Base-by-base conservation (phyloP, 2,329 filamentous ascomycete genomes). In the Diaporthe citri region DNA sequence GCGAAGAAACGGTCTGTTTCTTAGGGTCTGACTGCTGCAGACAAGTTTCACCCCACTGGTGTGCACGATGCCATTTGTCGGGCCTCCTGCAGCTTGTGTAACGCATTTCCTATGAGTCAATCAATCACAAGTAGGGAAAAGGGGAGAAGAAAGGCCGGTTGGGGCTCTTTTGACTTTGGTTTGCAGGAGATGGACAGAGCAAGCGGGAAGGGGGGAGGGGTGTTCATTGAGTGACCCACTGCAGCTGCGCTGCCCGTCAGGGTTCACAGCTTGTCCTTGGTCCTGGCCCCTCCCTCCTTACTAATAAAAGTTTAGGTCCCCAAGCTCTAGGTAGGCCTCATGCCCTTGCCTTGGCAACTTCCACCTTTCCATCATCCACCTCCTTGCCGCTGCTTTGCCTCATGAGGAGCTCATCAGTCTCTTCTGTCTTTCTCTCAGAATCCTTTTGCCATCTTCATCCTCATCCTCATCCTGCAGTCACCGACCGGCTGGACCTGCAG, bases 31-130 rank as follows among this genome's bases (percentile, higher is more conserved):
- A 39, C 36, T 39, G 12, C 36, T 39, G 36, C 36, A 25, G 56
- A 22, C 56, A 39, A 39, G 56, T 59, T 34, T n/a, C 34, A 59
- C 22, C 10, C 10, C 12, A 25, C 2, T 20, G 13, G 2, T 6
- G 7, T 52, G 31, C 1, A 36, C 41, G 46, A 25, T 36, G 46
- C 31, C 22, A 36, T 52, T 39, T 28, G 4, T 20, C 20, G 22
- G 48, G 64, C 64, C 34, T 69, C 64, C 46, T 41, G 48, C 64
- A 69, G 48, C 9, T 41, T 69, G 34, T 55, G 31, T 28, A n/a
- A 41, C 48, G 7, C 25, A 22, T 20, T 39, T 4, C 1, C 25
- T 41, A 8, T 69, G 64, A 41, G 22, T 67, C 64, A 55, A 28
- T 10, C 25, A 7, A 28, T 20, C 22, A 67, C 22, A 52, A 28